Base-by-base conservation (phyloP, 2,329 filamentous ascomycete species). In the Colletotrichum chlorophyti region DNA sequence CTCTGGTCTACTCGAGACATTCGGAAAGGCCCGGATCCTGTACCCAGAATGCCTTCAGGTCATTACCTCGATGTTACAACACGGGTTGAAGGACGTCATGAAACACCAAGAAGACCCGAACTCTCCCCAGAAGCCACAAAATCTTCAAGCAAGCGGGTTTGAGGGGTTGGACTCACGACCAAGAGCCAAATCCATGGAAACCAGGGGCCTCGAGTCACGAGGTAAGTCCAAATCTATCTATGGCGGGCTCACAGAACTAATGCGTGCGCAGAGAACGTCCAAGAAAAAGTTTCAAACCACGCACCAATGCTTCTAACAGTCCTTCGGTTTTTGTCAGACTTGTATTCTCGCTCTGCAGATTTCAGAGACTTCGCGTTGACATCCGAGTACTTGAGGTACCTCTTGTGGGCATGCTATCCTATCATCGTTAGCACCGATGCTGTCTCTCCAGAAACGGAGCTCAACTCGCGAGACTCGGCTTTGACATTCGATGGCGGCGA, bases 401-500 rank as follows among this genome's bases (percentile, higher is more conserved):
- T 99, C 4, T 80, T 97, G 1, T 85, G 86, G 31, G 88, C 92
- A 11, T 78, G 98, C 3, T 99, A 95, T 69, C 93, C 95, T 2
- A 86, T 95, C 15, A 84, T 97, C 46, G 93, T 97, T 23, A 94
- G 91, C 65, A 88, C 91, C 11, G 92, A 97, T 72, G 83, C 88
- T 19, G 88, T 97, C 34, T 89, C 85, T 52, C 88, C 95, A 0
- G 91, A 95, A 66, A 91, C 88, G 0, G 95, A 99, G 71, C 76
- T 98, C n/a, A 87, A 92, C 65, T 93, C 92, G 14, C 84, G 90
- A 65, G 89, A 93, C 64, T 91, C 91, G 10, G 84, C 86, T 1
- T 82, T 97, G 55, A 94, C 87, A 1, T 96, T 97, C 64, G 91
- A 95, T 64, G 92, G 92, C 1, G 87, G 89, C 40, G 91, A 94